Conservation (phyloP, 2,329 filamentous ascomycete genomes). For the Scedosporium aurantiacum region DNA sequence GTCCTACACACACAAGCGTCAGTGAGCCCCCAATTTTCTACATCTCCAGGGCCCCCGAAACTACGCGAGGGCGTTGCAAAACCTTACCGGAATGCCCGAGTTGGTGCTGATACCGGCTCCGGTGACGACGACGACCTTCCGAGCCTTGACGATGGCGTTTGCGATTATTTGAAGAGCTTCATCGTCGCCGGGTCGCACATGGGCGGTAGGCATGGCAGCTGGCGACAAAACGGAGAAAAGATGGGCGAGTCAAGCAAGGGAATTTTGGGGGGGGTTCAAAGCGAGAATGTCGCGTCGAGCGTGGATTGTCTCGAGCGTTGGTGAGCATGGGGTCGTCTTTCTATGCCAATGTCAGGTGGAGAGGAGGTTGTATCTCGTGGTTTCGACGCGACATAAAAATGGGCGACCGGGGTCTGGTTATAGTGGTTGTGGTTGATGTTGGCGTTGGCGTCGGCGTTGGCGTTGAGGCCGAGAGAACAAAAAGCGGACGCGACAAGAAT, state of each 20-base stretch:
- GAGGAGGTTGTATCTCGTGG: neutral
- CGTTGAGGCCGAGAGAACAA: too few relatives aligned
- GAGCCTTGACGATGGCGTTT: conserved; percentile 50
- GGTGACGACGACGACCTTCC: conserved; percentile 60
- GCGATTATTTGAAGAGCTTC: conserved; percentile 54
- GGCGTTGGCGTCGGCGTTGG: too few relatives aligned
- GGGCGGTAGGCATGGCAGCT: conserved; percentile 43
- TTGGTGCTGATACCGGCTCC: conserved; percentile 68
- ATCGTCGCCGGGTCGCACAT: conserved; percentile 39
- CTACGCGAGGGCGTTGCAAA: neutral
- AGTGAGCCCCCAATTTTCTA: neutral
- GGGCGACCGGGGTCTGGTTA: neutral
- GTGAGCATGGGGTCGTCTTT: neutral
- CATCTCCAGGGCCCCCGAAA: neutral
- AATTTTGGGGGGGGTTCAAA: neutral
- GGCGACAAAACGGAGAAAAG: neutral
- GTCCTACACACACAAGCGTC: conserved; percentile 34
- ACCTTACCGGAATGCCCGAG: conserved; percentile 57
- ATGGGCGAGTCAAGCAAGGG: neutral
- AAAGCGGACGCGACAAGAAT: too few relatives aligned
- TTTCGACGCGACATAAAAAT: neutral
- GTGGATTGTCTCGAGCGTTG: neutral
- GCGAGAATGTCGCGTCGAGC: neutral
- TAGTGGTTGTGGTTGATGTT: too few relatives aligned
- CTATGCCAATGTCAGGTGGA: neutral